These are phyloP conservation scores for Xylaria sp. DNA, from an alignment of 2,329 filamentous ascomycete genomes.

Conservation along the genomic window DNA sequence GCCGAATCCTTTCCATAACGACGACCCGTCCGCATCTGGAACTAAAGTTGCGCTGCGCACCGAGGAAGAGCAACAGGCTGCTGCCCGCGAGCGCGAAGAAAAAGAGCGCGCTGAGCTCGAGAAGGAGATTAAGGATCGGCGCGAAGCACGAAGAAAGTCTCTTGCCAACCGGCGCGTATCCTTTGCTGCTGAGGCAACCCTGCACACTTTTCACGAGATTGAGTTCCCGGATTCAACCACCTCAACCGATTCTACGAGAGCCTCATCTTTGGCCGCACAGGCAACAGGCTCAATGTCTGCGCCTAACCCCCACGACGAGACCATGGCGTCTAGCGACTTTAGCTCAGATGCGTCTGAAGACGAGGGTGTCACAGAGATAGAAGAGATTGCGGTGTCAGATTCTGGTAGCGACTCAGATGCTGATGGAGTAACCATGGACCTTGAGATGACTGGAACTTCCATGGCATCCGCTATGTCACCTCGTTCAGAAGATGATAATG, in stretches of 20 bases:
- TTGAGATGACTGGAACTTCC: constrained; percentile 69
- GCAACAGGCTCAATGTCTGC: constrained; percentile 20
- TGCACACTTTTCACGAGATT: constrained; percentile 94
- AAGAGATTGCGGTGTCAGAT: constrained; percentile 40
- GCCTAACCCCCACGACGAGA: constrained; percentile 52
- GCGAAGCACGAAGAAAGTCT: constrained; percentile 87
- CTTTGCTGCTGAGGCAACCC: constrained; percentile 92
- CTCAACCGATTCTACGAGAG: constrained; percentile 69
- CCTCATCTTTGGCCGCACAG: constrained; percentile 51
- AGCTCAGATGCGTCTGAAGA: constrained; percentile 58
- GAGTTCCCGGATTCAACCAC: constrained; percentile 88
- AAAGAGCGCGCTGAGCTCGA: constrained; percentile 55
- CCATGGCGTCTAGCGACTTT: constrained; percentile 71
- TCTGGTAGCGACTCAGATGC: constrained; percentile 55
- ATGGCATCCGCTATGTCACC: constrained; percentile 55
- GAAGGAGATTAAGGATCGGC: constrained; percentile 61
- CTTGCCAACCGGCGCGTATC: constrained; percentile 90
- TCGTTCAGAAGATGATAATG: constrained; percentile 58
- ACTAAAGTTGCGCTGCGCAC: constrained; percentile 62
- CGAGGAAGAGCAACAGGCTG: constrained; percentile 66
- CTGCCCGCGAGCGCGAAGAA: constrained; percentile 64
- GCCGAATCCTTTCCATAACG: constrained; percentile 42
- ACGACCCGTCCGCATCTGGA: constrained; percentile 32
- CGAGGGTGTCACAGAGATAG: constrained; percentile 51
- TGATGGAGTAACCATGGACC: constrained; percentile 69